phyloP scores from a whole-genome alignment of 768 basidiomycete species.

The Suillus plorans region DNA sequence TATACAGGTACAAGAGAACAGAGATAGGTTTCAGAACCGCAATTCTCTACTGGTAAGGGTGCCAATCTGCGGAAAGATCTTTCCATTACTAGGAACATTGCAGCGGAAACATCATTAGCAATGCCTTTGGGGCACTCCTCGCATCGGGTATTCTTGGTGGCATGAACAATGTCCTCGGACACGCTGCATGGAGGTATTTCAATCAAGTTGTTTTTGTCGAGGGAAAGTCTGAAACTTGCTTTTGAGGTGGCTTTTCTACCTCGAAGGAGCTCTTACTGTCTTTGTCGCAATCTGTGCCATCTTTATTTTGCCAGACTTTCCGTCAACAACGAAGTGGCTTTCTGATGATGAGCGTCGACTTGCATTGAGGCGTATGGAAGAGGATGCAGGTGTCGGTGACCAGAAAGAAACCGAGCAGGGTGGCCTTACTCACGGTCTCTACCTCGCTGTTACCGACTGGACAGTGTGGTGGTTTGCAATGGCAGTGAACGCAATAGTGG shows the following conservation, averaged over 20 bases:
- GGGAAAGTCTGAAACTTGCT: constrained; percentile 8
- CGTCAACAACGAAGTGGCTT: constrained; percentile 36
- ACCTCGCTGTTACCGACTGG: constrained; percentile 69
- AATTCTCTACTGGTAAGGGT: constrained; percentile 39
- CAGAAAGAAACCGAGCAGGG: constrained; percentile 43
- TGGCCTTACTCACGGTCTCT: constrained; percentile 45
- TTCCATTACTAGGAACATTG: not conserved
- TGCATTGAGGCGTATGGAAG: constrained; percentile 58
- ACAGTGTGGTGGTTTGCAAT: constrained; percentile 80
- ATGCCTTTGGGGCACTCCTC: constrained; percentile 55
- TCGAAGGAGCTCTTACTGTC: constrained; percentile 46
- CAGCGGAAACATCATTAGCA: constrained; percentile 47
- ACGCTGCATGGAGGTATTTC: constrained; percentile 51
- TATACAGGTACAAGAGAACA: constrained; percentile 41
- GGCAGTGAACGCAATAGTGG: constrained; percentile 31
- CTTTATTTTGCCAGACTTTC: constrained; percentile 52
- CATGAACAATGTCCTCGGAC: constrained; percentile 49
- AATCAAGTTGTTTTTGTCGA: not conserved
- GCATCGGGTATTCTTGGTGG: constrained; percentile 46
- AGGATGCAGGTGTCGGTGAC: constrained; percentile 64
- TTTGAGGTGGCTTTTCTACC: constrained; percentile 47
- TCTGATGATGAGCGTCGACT: constrained; percentile 40
- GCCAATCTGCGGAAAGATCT: not conserved
- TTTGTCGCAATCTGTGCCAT: constrained; percentile 45
- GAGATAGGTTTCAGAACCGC: constrained; percentile 46